Base-by-base conservation (phyloP, 768 basidiomycete species). In the Russula sp. region DNA sequence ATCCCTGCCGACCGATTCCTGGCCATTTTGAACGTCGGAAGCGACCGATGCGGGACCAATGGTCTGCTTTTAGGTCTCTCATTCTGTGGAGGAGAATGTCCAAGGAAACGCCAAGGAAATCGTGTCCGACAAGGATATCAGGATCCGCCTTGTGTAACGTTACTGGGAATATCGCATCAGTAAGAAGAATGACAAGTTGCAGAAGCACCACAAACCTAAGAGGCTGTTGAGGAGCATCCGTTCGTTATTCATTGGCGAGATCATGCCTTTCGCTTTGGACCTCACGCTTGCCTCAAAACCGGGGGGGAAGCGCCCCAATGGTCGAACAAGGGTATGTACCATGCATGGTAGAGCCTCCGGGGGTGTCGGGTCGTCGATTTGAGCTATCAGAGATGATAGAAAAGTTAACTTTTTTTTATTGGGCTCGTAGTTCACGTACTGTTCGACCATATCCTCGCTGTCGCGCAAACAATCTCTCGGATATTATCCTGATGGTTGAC, bases 401-500 rank as follows among this genome's bases (percentile, higher is more conserved):
- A 43, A 56, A n/a, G 8, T 38, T 39, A 43, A 39, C 48, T 10
- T 13, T 6, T 16, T 14, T 2, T 53, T 16, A 42, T 41, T 13
- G 11, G 18, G 38, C n/a, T 16, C n/a, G 16, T 14, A 41, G 22
- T n/a, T 25, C 3, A 75, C 78, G 62, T 66, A 85, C 85, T 75
- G 65, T 86, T 79, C 34, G 81, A 83, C 94, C 95, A 98, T 34
- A 88, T 87, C 38, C 96, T 79, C 4, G 86, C 83, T 0, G 89
- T 88, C 2, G 83, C 82, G 66, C 92, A 95, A 4, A 98, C 88
- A 43, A 99, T 75, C 73, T 99, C 97, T n/a, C 90, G 84, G 68
- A 88, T 93, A 73, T 97, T 98, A 69, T 90, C 89, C 42, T 85
- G 82, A 72, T 98, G 93, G 70, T 99, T 98, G 43, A 98, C 86